Conservation (phyloP, 2,329 filamentous ascomycete genomes). For the Calonectria naviculata region DNA sequence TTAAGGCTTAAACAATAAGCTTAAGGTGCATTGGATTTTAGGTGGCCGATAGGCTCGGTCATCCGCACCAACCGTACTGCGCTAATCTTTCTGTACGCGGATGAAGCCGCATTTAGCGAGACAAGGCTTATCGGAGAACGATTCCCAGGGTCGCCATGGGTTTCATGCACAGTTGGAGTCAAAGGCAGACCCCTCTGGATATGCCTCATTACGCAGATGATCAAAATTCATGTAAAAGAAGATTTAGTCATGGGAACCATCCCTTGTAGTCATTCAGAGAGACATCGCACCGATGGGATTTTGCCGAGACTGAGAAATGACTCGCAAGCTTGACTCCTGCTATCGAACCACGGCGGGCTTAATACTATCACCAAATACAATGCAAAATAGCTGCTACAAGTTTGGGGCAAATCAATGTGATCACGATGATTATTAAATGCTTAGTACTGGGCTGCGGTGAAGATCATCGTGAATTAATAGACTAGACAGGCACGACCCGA, state of each 20-base stretch:
- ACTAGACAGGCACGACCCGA: too few species aligned
- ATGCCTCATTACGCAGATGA: not conserved
- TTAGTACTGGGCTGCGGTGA: too few species aligned
- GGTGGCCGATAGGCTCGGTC: not conserved
- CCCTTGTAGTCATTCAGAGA: not conserved
- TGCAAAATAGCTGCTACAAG: too few species aligned
- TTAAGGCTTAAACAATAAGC: conserved; percentile 1
- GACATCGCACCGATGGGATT: not conserved
- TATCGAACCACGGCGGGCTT: not conserved
- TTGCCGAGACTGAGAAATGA: not conserved
- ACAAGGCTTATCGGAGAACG: not conserved
- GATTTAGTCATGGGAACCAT: not conserved
- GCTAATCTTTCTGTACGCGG: not conserved
- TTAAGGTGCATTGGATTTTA: not conserved
- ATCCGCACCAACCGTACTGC: not conserved
- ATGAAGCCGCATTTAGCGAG: not conserved
- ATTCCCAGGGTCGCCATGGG: not conserved
- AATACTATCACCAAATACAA: not conserved
- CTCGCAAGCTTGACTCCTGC: not conserved
- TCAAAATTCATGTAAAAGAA: not conserved
- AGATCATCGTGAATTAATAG: too few species aligned
- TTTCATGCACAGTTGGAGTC: not conserved
- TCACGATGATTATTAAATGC: too few species aligned
- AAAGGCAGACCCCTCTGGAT: not conserved
- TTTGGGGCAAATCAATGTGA: too few species aligned